A percentile compares a stretch with the other conserved stretches of the same genome.
Conservation (phyloP, 768 basidiomycete genomes). For the Kwoniella bestiolae region DNA sequence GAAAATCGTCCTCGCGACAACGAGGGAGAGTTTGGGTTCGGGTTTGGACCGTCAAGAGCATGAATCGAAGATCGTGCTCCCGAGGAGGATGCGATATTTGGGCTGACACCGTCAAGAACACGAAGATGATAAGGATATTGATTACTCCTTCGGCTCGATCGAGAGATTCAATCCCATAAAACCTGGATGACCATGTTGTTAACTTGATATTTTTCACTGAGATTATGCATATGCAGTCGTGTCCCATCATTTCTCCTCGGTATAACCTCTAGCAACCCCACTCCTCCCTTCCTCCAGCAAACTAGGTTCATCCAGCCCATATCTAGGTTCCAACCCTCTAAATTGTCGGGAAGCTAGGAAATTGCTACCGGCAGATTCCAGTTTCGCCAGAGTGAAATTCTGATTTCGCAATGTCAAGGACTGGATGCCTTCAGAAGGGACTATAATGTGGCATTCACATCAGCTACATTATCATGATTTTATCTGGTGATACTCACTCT, state of each 20-base stretch:
- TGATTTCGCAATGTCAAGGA: slow-evolving; percentile 67
- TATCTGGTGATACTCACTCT: slow-evolving; percentile 11
- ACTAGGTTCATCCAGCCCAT: slow-evolving; percentile 78
- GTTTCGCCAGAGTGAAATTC: slow-evolving; percentile 64
- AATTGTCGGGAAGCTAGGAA: slow-evolving; percentile 77
- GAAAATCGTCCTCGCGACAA: no score
- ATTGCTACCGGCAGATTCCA: slow-evolving; percentile 65
- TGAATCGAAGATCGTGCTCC: no score
- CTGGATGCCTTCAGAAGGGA: slow-evolving; percentile 19
- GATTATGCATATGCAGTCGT: neutral
- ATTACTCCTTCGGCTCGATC: no score
- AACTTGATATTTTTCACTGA: no score
- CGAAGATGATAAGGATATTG: no score
- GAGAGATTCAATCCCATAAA: no score
- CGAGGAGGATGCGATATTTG: no score
- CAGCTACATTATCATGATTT: neutral
- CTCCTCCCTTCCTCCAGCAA: slow-evolving; percentile 84
- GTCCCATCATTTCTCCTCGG: slow-evolving; percentile 62
- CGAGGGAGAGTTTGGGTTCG: no score
- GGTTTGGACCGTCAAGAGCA: no score
- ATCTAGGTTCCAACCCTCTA: slow-evolving; percentile 75
- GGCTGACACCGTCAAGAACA: no score
- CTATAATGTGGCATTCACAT: neutral
- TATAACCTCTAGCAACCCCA: slow-evolving; percentile 86
- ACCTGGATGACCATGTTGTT: no score